These are phyloP conservation scores for Rhodomyrtus psidioides DNA, from an alignment of 441 rosid species.

Conservation along the genomic window DNA sequence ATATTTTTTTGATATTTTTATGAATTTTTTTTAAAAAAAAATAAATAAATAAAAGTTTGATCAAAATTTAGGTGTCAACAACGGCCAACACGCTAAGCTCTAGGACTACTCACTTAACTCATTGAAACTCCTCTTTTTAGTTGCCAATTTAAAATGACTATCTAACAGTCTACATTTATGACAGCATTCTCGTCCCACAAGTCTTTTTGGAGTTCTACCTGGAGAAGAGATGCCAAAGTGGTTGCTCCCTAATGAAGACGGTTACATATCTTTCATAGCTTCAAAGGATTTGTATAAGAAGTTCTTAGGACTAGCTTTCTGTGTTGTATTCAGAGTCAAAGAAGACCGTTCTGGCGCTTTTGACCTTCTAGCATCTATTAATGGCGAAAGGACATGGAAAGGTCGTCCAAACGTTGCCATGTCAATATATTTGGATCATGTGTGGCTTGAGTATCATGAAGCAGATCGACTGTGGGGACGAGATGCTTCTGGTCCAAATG, in stretches of 20 bases:
- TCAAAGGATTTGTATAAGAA: background rate
- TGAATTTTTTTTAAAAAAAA: no score
- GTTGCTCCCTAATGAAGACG: background rate
- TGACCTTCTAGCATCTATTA: no score
- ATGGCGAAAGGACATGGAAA: no score
- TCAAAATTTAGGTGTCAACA: no score
- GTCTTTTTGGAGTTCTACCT: background rate
- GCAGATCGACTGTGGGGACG: accelerated
- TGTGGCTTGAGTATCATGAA: accelerated
- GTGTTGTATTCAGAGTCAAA: background rate
- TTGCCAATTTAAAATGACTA: background rate
- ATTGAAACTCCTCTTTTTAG: background rate
- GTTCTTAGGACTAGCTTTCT: background rate
- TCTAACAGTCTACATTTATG: background rate
- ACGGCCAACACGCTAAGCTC: no score
- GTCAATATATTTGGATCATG: background rate
- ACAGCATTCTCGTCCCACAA: background rate
- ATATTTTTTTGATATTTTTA: no score
- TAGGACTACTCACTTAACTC: background rate
- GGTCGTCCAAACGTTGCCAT: no score
- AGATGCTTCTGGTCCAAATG: background rate
- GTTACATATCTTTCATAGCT: background rate
- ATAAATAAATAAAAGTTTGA: no score
- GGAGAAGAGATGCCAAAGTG: background rate
- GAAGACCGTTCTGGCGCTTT: background rate